Base-by-base conservation (phyloP, 768 basidiomycete genomes). In the Lanmaoa rubissima region DNA sequence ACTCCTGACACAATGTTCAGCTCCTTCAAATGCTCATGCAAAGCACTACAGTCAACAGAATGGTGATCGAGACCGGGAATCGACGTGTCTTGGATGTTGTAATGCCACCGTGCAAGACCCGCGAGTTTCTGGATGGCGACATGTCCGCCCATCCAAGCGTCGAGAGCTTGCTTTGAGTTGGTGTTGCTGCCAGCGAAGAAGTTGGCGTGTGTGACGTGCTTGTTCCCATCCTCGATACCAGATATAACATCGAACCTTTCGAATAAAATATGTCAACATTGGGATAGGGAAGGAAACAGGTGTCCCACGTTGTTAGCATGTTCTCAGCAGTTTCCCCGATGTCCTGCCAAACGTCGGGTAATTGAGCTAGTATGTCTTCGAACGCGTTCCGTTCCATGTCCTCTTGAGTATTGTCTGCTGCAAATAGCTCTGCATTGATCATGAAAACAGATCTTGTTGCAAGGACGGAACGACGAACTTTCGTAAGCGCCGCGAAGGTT, bases 201-300 rank as follows among this genome's bases (percentile, higher is more conserved):
- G 63, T 85, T 82, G 2, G 84, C 76, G 50, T 82, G 74, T 1
- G 77, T 75, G 5, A 73, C 54, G 26, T 73, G 57, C 13, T 52
- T 40, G 1, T 82, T 81, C 58, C 82, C 81, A 12, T 78, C 75
- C 11, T 81, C 81, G 19, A 82, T 73, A 34, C 79, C 76, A 60
- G 85, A 81, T 3, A 81, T 75, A 26, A 88, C 67, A 64, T 93
- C 90, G 57, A 79, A 83, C 14, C 90, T 91, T 51, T 12, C 39
- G 24, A 24, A 46, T 56, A 46, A 32, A 4, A 42, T 35, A 40
- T 16, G 26, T 62, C 19, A 59, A 35, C 13, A 38, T 40, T 9
- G 4, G 14, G 43, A 24, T 28, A 48, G 47, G 36, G 26, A 40
- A 53, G 16, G 53, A 35, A 46, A 40, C 39, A 16, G 40, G 13